Base-by-base conservation (phyloP, 176 grass and related monocot genomes). In the Luzula sylvatica region DNA sequence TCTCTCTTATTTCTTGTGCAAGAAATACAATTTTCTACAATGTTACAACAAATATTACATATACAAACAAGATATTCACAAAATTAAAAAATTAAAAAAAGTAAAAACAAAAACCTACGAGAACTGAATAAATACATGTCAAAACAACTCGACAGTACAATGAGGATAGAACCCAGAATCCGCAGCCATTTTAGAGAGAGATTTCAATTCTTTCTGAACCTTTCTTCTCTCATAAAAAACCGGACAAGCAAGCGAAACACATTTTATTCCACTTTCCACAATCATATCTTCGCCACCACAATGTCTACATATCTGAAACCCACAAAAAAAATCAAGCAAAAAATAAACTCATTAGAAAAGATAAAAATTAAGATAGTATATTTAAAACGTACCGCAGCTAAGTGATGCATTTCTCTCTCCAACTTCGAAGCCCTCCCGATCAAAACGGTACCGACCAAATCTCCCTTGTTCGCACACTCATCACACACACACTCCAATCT, bases 171-270 rank as follows among this genome's bases (percentile, higher is more conserved):
- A 76, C 16, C 80, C 90, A 27, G 56, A 43, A 62, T 88, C 74
- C 18, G 15, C 21, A 8, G 80, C 80, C 14, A 68, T 75, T 64
- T 65, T 62, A n/a, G 83, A 78, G 12, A 76, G 56, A 5, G 67
- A 53, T 60, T 23, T 65, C 19, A 88, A 53, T 24, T 82, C 83
- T 59, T 53, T 82, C 27, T 79, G 83, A 43, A 95, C 42, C 44
- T 95, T 95, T 53, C 64, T 55, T 21, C 83, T 79, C 81, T 88
- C 90, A 58, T 78, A 95, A 32, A 95, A 88, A 23, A 88, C 74
- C 13, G 90, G 67, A 51, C 90, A 95, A 55, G 90, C 77, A 23
- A 95, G 83, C 1, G 90, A 95, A 71, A 73, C 67, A 42, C 90
- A 95, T 25, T 76, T 87, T 8, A 95, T 58, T 2, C 80, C 77